These are phyloP conservation scores for Xylariaceae sp. DNA, from an alignment of 2,329 filamentous ascomycete genomes.

Conservation along the genomic window DNA sequence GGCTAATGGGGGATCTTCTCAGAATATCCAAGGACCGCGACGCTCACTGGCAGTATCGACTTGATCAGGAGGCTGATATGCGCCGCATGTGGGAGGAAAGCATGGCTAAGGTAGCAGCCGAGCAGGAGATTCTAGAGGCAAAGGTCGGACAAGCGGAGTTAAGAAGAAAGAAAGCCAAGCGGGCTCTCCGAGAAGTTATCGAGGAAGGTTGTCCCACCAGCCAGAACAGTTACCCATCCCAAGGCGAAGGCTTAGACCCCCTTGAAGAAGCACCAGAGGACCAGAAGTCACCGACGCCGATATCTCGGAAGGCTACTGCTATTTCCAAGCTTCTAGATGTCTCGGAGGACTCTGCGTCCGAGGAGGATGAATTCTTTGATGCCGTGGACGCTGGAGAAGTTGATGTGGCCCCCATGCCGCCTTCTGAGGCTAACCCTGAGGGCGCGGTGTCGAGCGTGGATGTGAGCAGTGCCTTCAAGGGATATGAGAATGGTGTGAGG, in stretches of 20 bases:
- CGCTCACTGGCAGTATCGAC: conserved; percentile 91
- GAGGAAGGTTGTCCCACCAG: conserved; percentile 44
- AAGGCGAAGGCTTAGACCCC: conserved; percentile 30
- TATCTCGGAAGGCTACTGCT: conserved; percentile 56
- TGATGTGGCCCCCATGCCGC: conserved; percentile 65
- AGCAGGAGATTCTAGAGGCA: conserved; percentile 87
- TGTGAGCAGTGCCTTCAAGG: conserved; percentile 73
- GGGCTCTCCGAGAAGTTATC: conserved; percentile 79
- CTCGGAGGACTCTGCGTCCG: conserved; percentile 70
- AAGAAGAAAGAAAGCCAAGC: conserved; percentile 85
- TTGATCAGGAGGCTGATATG: conserved; percentile 87
- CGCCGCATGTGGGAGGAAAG: conserved; percentile 98
- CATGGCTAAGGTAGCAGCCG: conserved; percentile 92
- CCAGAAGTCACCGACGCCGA: conserved; percentile 39
- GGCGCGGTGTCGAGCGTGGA: conserved; percentile 48
- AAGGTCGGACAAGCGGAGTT: conserved; percentile 84
- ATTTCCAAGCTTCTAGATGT: conserved; percentile 68
- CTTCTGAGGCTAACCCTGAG: conserved; percentile 37
- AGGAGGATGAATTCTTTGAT: conserved; percentile 94
- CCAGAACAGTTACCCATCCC: conserved; percentile 25
- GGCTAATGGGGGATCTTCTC: conserved; percentile 76
- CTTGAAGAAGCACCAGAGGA: conserved; percentile 33
- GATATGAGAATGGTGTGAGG: conserved; percentile 86
- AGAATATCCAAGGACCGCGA: conserved; percentile 93
- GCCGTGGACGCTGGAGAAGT: conserved; percentile 91